phyloP scores from a whole-genome alignment of 345 rosid species.

The Aethionema arabicum region DNA sequence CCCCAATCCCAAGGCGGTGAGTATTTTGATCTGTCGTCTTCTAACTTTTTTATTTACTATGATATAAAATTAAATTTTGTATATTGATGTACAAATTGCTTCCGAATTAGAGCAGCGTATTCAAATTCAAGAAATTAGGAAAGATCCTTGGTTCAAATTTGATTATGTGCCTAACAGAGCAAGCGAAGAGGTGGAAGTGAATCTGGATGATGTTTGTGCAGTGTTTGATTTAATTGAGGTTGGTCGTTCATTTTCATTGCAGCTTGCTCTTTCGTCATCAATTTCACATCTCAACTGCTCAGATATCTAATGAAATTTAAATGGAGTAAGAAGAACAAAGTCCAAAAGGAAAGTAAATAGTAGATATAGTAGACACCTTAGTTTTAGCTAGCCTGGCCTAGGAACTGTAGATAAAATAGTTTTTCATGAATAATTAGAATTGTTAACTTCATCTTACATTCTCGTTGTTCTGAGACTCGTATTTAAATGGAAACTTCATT shows the following conservation, averaged over 20 bases:
- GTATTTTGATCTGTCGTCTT: constrained; percentile 38
- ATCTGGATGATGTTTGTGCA: constrained; percentile 72
- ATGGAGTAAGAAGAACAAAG: constrained; percentile 12
- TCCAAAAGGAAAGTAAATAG: neutral
- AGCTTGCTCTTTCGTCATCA: constrained; percentile 8
- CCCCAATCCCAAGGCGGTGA: constrained; percentile 78
- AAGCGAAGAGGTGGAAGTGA: constrained; percentile 57
- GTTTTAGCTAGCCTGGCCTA: constrained; percentile 24
- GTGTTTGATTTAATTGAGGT: constrained; percentile 92
- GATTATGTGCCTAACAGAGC: constrained; percentile 56
- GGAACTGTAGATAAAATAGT: neutral
- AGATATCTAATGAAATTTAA: neutral
- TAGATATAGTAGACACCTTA: neutral
- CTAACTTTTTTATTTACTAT: constrained; percentile 1
- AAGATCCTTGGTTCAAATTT: constrained; percentile 65
- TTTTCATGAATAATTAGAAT: neutral
- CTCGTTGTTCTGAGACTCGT: constrained; percentile 2
- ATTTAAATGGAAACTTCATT: neutral
- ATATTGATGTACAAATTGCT: constrained; percentile 15
- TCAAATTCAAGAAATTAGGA: constrained; percentile 54
- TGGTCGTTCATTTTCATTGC: constrained; percentile 29
- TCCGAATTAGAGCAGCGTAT: constrained; percentile 66
- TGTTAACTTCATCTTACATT: neutral
- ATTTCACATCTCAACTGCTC: neutral
- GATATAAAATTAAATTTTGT: constrained; percentile 12